Percentiles rank a stretch among this genome's conserved stretches.
Evolutionary conservation across 176 grass and related monocot genomes (phyloP).

Genomic region (Oropetium thomaeum): DNA sequence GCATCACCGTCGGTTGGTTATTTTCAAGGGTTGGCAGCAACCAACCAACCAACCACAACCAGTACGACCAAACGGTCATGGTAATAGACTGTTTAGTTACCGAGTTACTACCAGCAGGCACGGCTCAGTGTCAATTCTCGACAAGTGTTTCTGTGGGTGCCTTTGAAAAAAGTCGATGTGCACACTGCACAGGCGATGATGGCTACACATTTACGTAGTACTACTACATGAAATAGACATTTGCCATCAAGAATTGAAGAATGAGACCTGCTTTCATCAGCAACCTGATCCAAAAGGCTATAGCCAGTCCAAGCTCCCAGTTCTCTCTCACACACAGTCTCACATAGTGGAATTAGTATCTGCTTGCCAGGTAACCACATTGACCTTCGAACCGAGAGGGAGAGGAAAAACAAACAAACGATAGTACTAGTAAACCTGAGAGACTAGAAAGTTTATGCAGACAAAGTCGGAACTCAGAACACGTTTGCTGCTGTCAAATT

Average conservation of each 20-base stretch:
- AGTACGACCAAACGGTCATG: background rate
- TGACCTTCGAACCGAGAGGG: background rate
- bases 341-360: background rate
- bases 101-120: background rate
- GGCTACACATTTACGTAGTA: too few relatives aligned
- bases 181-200: background rate
- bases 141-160: too few relatives aligned
- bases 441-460: too few relatives aligned
- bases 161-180: background rate
- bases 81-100: background rate
- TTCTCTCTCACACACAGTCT: constrained; percentile 22
- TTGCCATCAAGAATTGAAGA: background rate
- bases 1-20: background rate
- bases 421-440: background rate
- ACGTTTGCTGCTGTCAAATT: constrained; percentile 14
- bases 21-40: background rate
- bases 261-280: background rate
- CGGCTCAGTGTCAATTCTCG: background rate
- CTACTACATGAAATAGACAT: constrained; percentile 11
- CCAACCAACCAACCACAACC: background rate
- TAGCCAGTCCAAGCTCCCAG: background rate
- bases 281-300: background rate
- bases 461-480: background rate
- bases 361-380: background rate
- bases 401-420: background rate